Percentiles rank a stretch among this genome's conserved stretches.
Conservation (phyloP, 2,329 filamentous ascomycete species). For the Zymoseptoria tritici region DNA sequence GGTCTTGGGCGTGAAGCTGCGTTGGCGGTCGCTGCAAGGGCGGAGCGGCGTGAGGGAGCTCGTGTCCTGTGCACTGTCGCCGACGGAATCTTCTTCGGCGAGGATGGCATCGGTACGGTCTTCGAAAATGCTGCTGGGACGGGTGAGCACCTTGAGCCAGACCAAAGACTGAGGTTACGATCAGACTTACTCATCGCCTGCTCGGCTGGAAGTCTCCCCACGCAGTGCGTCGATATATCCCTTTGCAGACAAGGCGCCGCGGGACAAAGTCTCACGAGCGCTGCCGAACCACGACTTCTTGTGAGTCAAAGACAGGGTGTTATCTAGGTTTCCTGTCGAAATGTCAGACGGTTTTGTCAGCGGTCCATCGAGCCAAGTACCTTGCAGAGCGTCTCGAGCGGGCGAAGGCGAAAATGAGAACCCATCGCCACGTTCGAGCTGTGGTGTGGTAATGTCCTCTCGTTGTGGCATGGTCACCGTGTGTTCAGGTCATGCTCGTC, state of each 20-base stretch:
- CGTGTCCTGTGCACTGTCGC: not conserved
- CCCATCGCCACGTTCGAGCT: conserved; percentile 2
- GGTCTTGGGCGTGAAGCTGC: conserved; percentile 13
- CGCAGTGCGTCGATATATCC: conserved; percentile 9
- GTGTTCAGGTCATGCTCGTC: not conserved
- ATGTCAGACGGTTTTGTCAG: not conserved
- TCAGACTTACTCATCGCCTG: not conserved
- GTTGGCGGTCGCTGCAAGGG: conserved; percentile 6
- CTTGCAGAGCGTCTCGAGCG: conserved; percentile 13
- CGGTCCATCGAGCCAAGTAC: not conserved
- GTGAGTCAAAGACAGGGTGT: conserved; percentile 12
- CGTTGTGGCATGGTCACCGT: conserved; percentile 5
- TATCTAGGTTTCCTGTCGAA: conserved; percentile 6
- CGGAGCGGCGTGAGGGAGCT: conserved; percentile 9
- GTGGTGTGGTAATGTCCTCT: conserved; percentile 5
- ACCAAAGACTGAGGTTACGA: not conserved
- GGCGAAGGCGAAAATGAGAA: conserved; percentile 6
- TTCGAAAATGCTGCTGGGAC: not conserved
- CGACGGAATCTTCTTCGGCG: not conserved
- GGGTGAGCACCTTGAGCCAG: not conserved
- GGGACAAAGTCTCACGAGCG: conserved; percentile 11
- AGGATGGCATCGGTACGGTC: not conserved
- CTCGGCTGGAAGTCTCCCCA: not conserved
- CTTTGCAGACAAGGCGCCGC: conserved; percentile 9
- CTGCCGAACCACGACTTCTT: conserved; percentile 20